phyloP scores from a whole-genome alignment of 2,329 filamentous ascomycete species.

The Trichoderma afroharzianum region DNA sequence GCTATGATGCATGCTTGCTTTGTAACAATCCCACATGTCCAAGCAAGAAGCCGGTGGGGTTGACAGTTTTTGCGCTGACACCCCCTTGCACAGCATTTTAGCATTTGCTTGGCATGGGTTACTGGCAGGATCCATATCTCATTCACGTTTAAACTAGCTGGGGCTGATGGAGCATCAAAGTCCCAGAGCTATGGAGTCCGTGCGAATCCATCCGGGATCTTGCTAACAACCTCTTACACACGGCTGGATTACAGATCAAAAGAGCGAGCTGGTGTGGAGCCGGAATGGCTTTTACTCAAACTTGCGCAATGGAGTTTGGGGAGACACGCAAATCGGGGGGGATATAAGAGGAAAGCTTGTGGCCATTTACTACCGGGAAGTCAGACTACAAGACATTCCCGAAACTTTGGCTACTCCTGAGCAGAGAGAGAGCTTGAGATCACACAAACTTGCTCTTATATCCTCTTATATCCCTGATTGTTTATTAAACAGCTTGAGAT shows the following conservation, averaged over 20 bases:
- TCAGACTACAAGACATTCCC: not conserved
- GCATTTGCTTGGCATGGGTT: not conserved
- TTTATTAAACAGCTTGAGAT: not conserved
- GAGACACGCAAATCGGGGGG: not conserved
- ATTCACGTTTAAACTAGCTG: not conserved
- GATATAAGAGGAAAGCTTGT: constrained; percentile 13
- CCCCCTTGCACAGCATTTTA: not conserved
- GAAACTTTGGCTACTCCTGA: constrained; percentile 18
- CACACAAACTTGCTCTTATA: not conserved
- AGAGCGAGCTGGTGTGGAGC: not conserved
- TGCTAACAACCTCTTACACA: not conserved
- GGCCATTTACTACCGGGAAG: not conserved
- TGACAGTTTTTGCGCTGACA: not conserved
- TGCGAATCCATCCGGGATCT: constrained; percentile 6
- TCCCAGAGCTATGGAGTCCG: not conserved
- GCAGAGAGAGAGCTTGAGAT: not conserved
- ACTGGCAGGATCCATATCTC: not conserved
- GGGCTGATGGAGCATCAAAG: constrained; percentile 2
- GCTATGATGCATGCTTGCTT: not conserved
- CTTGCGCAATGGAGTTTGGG: not conserved
- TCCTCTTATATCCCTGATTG: not conserved
- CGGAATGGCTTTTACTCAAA: not conserved
- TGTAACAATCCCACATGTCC: not conserved
- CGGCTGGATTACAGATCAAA: constrained; percentile 6
- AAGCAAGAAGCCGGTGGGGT: not conserved